Evolutionary conservation across 768 basidiomycete species (phyloP), one percentile per base, ranked within the genome.

Genomic region (Leccinum ochraceum): DNA sequence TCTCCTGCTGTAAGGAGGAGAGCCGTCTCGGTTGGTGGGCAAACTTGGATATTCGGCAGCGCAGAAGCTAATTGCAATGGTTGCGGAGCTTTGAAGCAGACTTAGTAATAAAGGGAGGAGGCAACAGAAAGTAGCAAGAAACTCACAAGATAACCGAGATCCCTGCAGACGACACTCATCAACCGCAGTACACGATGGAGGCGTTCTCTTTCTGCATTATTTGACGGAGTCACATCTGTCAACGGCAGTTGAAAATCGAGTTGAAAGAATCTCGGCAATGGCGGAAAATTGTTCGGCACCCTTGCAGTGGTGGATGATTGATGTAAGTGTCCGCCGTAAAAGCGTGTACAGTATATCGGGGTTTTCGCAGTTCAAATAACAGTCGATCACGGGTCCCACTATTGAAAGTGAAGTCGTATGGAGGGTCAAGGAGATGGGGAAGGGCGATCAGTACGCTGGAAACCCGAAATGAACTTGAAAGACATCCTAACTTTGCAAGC

Each of bases 251-350:
- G 69, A 62, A 58, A 85, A 77, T 46, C 75, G 74, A 28, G 76
- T 69, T 1, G 85, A 69, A 4, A 93, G 65, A 10, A 83, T 65
- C 17, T 90, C 85, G 2, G 81, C 80, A 2, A 92, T 64, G 0
- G 80, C 67, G 5, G 80, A 69, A 69, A 90, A 93, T 53, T 87
- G 82, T 24, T 89, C 86, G 1, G 88, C 74, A 24, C 79, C 80
- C 64, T 88, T 88, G 71, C 88, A 87, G 66, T 96, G 93, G 68
- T 96, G 95, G 20, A 90, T 85, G 11, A 94, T 75, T 1, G 93
- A 87, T 0, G 93, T 95, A 2, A 94, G 75, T 1, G 88, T 76
- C 36, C 93, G 85, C 9, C 90, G 87, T 34, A 92, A 68, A 28
- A 92, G 79, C 0, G 79, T 85, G 60, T 79, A 80, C 1, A 84